These are phyloP conservation scores for Diaporthe sp. DNA, from an alignment of 2,329 filamentous ascomycete genomes.

Conservation along the genomic window DNA sequence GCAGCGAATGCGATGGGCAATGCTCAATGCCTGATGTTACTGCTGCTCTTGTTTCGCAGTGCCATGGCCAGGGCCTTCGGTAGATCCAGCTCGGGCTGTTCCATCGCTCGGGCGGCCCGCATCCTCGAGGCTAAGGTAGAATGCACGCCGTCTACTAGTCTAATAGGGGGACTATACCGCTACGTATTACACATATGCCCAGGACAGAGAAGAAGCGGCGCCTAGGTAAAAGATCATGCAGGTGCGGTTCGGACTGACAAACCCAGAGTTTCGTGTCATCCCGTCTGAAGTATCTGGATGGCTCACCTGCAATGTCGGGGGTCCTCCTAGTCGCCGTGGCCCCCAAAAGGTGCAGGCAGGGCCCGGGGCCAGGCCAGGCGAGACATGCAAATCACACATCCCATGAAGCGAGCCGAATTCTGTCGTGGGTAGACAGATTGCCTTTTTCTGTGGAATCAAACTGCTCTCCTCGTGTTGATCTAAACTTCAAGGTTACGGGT, in stretches of 20 bases:
- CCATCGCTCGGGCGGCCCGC: conserved; percentile 9
- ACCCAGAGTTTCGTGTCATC: conserved; percentile 21
- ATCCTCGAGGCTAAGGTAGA: background rate
- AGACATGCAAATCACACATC: conserved; percentile 22
- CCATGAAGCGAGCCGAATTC: conserved; percentile 16
- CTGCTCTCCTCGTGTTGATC: background rate
- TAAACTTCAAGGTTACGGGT: background rate
- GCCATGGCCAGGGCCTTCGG: background rate
- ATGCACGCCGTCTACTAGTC: too few species aligned
- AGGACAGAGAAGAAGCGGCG: background rate
- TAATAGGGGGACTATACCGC: background rate
- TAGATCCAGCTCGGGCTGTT: background rate
- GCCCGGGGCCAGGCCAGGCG: background rate
- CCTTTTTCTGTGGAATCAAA: background rate
- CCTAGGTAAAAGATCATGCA: conserved; percentile 5
- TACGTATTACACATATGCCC: background rate
- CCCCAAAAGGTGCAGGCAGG: background rate
- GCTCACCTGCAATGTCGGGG: conserved; percentile 12
- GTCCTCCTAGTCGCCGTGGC: background rate
- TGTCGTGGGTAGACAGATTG: background rate
- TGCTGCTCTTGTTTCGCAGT: background rate
- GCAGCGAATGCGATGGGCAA: background rate
- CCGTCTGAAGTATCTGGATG: conserved; percentile 17
- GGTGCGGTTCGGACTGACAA: conserved; percentile 1
- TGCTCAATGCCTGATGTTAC: background rate